phyloP scores from a whole-genome alignment of 371 early-diverging fungal genomes.

The Capillidium rhysosporum region DNA sequence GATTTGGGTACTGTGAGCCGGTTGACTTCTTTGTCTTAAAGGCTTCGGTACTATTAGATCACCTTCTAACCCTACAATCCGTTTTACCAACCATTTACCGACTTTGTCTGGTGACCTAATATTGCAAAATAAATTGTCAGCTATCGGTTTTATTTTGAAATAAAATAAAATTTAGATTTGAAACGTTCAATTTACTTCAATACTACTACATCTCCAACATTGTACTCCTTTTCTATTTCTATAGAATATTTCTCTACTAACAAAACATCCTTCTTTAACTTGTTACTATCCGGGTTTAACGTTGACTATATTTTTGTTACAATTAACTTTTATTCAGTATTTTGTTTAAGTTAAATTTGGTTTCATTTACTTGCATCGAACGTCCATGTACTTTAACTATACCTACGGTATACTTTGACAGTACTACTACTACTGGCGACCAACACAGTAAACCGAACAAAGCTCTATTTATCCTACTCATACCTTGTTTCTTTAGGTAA shows the following conservation, averaged over 20 bases:
- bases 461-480: too few relatives aligned
- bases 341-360: neutral
- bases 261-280: conserved; percentile 44
- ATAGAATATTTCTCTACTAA: conserved; percentile 43
- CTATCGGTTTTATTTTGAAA: too few relatives aligned
- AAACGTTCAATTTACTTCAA: conserved; percentile 22
- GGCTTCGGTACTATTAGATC: conserved; percentile 47
- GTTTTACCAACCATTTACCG: conserved; percentile 46
- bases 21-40: conserved; percentile 7
- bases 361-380: conserved; percentile 38
- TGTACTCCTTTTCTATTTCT: conserved; percentile 23
- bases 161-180: neutral
- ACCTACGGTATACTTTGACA: conserved; percentile 35
- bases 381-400: conserved; percentile 35
- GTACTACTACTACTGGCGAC: conserved; percentile 34
- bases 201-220: conserved; percentile 67
- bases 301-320: conserved; percentile 29
- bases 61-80: conserved; percentile 70
- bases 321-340: neutral
- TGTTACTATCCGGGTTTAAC: conserved; percentile 71
- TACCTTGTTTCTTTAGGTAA: too few relatives aligned
- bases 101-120: conserved; percentile 60
- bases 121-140: too few relatives aligned
- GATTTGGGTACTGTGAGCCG: conserved; percentile 10
- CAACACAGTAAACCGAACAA: conserved; percentile 14